Conservation (phyloP, 2,329 filamentous ascomycete species). For the Berkeleyomyces rouxiae region DNA sequence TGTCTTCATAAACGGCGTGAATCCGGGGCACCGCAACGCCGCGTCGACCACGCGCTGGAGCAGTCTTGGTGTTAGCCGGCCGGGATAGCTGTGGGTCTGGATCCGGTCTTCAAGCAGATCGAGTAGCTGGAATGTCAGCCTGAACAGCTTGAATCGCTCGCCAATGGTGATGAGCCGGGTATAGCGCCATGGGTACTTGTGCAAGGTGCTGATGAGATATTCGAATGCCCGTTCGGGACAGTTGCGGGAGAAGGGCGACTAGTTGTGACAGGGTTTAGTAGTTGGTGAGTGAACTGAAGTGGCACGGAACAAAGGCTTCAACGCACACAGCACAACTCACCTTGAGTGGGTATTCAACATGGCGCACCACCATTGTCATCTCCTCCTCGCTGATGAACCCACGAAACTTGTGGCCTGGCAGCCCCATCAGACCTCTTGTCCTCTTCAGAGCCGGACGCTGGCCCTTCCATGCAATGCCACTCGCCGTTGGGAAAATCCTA, state of each 20-base stretch:
- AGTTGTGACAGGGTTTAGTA: neutral
- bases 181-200: conserved; percentile 47
- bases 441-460: conserved; percentile 22
- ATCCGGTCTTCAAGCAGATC: conserved; percentile 28
- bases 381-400: conserved; percentile 46
- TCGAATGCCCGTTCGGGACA: conserved; percentile 50
- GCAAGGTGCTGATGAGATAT: conserved; percentile 45
- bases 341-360: conserved; percentile 43
- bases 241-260: conserved; percentile 43
- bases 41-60: conserved; percentile 35
- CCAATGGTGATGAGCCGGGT: conserved; percentile 39
- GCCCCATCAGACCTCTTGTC: conserved; percentile 21
- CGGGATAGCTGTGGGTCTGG: conserved; percentile 22
- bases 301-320: neutral
- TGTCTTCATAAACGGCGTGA: conserved; percentile 45
- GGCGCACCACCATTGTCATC: conserved; percentile 45
- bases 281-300: conserved; percentile 9
- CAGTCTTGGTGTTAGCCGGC: conserved; percentile 36
- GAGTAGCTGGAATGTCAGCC: conserved; percentile 33
- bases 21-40: conserved; percentile 41
- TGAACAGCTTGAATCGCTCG: conserved; percentile 37
- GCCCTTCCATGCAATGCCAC: conserved; percentile 39
- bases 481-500: conserved; percentile 43
- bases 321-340: conserved; percentile 27
- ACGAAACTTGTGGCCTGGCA: conserved; percentile 30